Evolutionary conservation across 2,329 filamentous ascomycete genomes (phyloP).

Genomic region (Beauveria pseudobassiana): DNA sequence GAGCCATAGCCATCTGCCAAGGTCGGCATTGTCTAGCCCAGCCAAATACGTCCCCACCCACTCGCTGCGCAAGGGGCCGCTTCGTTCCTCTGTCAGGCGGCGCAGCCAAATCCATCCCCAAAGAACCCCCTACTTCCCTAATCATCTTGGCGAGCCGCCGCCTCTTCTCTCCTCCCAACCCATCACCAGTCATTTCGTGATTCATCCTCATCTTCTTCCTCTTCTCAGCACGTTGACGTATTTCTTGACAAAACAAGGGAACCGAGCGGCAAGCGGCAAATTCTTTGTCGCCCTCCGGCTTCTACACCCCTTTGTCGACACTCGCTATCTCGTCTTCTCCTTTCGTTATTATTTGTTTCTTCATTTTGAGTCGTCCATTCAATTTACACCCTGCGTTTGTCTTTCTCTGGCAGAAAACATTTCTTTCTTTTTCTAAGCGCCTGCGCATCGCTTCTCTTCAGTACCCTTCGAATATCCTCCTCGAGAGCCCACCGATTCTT

Average conservation of each 20-base stretch:
- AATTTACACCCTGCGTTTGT: background rate
- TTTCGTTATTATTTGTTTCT: constrained; percentile 12
- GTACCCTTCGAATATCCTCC: background rate
- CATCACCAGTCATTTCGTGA: background rate
- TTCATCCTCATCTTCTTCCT: background rate
- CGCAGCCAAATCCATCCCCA: background rate
- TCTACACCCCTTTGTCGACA: background rate
- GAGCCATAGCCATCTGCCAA: background rate
- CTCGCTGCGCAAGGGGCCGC: background rate
- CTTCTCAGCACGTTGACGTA: background rate
- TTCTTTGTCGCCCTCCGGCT: background rate
- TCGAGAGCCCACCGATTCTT: background rate
- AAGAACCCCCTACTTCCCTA: background rate
- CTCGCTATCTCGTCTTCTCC: constrained; percentile 11
- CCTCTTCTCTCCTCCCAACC: background rate
- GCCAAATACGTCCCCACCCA: background rate
- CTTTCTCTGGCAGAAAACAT: constrained; percentile 12
- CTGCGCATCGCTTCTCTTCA: background rate
- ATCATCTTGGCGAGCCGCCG: background rate
- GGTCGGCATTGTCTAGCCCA: background rate
- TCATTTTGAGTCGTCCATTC: constrained; percentile 5
- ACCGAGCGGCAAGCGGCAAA: background rate
- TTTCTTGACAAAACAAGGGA: background rate
- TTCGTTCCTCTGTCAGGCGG: constrained; percentile 4
- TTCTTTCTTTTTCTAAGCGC: background rate